Percentiles rank a stretch among this genome's conserved stretches.
Conservation (phyloP, 345 rosid genomes). For the Nephelium lappaceum region DNA sequence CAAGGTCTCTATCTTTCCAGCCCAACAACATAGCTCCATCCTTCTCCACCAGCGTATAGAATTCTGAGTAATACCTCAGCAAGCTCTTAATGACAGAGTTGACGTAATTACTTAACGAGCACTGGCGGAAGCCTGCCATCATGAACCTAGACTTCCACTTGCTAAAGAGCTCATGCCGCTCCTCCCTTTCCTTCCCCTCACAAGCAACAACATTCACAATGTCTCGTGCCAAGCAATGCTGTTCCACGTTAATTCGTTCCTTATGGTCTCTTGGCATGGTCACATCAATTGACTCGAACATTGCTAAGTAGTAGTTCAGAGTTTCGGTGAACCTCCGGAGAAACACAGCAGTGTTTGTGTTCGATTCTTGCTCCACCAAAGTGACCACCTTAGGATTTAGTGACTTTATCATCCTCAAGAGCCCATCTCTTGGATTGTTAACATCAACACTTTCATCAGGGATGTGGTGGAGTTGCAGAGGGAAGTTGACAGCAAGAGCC, state of each 20-base stretch:
- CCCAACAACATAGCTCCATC: slow-evolving; percentile 72
- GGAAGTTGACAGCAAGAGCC: slow-evolving; percentile 67
- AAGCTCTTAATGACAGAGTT: slow-evolving; percentile 56
- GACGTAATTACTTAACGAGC: slow-evolving; percentile 55
- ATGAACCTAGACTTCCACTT: slow-evolving; percentile 77
- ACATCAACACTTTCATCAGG: slow-evolving; percentile 73
- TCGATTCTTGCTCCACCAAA: slow-evolving; percentile 76
- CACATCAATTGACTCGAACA: slow-evolving; percentile 72
- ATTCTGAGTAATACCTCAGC: slow-evolving; percentile 51
- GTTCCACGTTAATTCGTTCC: slow-evolving; percentile 56
- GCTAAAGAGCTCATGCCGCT: slow-evolving; percentile 68
- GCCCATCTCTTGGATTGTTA: slow-evolving; percentile 71
- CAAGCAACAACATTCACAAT: slow-evolving; percentile 67
- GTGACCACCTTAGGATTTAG: slow-evolving; percentile 66
- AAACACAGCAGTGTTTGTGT: slow-evolving; percentile 75
- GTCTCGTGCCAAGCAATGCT: slow-evolving; percentile 72
- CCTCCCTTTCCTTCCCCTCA: slow-evolving; percentile 74
- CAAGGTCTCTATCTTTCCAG: slow-evolving; percentile 63
- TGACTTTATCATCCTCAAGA: slow-evolving; percentile 67
- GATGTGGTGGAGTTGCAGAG: slow-evolving; percentile 72
- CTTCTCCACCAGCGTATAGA: slow-evolving; percentile 55
- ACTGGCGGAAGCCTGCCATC: slow-evolving; percentile 70
- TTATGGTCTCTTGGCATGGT: slow-evolving; percentile 48
- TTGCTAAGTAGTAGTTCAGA: slow-evolving; percentile 63
- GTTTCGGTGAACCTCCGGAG: slow-evolving; percentile 60